These are phyloP conservation scores for Eragrostis tef DNA, from an alignment of 202 grass and related monocot species.

Conservation along the genomic window DNA sequence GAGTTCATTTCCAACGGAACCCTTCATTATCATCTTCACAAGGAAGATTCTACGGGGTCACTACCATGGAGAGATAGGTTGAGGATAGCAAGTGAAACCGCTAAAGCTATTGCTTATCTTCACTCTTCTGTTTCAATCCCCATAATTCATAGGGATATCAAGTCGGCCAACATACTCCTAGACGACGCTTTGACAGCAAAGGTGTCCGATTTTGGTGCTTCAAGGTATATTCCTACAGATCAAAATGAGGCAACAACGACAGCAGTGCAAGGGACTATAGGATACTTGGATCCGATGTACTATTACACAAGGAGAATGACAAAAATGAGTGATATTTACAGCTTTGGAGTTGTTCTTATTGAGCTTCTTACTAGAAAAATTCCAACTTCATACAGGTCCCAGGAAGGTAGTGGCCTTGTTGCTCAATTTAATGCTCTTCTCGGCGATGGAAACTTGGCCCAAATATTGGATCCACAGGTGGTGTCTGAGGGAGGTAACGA, in stretches of 20 bases:
- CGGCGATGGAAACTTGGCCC: background rate
- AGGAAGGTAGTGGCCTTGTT: background rate
- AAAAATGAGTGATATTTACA: background rate
- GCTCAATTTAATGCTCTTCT: slow-evolving; percentile 2
- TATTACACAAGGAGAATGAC: background rate
- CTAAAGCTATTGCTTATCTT: too few species aligned
- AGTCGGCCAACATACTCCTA: background rate
- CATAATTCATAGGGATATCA: too few species aligned
- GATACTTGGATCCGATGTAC: slow-evolving; percentile 25
- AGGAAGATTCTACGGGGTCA: too few species aligned
- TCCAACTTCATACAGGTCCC: background rate
- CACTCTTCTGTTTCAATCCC: too few species aligned
- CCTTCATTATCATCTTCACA: too few species aligned
- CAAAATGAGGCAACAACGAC: slow-evolving; percentile 30
- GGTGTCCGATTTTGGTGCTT: slow-evolving; percentile 33
- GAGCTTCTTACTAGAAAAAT: slow-evolving; percentile 29
- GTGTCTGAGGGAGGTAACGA: background rate
- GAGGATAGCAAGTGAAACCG: too few species aligned
- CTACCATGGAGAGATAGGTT: too few species aligned
- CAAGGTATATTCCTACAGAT: slow-evolving; percentile 17
- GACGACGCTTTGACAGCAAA: slow-evolving; percentile 27
- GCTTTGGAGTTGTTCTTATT: background rate
- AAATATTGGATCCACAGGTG: slow-evolving; percentile 17
- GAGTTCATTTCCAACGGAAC: too few species aligned
- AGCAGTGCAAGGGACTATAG: background rate